Base-by-base conservation (phyloP, 257 asterid species). In the Eucommia ulmoides region DNA sequence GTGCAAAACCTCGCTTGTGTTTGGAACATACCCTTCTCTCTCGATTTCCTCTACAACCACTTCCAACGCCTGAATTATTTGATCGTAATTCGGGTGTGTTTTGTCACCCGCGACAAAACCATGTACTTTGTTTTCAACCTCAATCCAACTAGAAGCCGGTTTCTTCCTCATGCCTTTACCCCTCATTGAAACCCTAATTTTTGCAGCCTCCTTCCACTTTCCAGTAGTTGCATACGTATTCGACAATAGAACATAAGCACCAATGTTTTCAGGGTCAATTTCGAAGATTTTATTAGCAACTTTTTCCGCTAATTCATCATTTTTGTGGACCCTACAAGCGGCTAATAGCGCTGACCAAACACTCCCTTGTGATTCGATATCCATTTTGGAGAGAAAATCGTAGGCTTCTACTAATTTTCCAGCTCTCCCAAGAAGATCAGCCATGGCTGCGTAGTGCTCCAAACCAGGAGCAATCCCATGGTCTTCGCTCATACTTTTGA, bases 381-480 rank as follows among this genome's bases (percentile, higher is more conserved):
- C 83, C 92, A 85, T 85, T 29, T 42, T 66, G 42, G 53, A 61
- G 18, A 79, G 67, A 22, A 89, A 53, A 24, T 65, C 65, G 53
- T 77, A 91, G 20, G 96, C 96, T 67, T 80, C 94, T 9, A 71
- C 63, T 53, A 82, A 10, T 26, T 71, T 64, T 24, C 98, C 98
- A 22, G 71, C 64, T 58, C 94, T 64, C 55, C 94, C 81, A 18
- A 82, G 60, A 11, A 82, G 67, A 59, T 89, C 93, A 33, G 80
- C 82, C 93, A 82, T 78, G 65, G 94, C 82, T 0, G 84, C 73
- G 38, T 80, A 89, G 72, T 89, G 98, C 81, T 80, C 96, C n/a
- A n/a, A n/a, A n/a, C 56, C 42, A 1, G 96, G 94, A 59, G 62
- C 59, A 53, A 85, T 75, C 21, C 66, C 65, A 49, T 85, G 70